Conservation (phyloP, 2,329 filamentous ascomycete species). For the Parascedosporium putredinis region DNA sequence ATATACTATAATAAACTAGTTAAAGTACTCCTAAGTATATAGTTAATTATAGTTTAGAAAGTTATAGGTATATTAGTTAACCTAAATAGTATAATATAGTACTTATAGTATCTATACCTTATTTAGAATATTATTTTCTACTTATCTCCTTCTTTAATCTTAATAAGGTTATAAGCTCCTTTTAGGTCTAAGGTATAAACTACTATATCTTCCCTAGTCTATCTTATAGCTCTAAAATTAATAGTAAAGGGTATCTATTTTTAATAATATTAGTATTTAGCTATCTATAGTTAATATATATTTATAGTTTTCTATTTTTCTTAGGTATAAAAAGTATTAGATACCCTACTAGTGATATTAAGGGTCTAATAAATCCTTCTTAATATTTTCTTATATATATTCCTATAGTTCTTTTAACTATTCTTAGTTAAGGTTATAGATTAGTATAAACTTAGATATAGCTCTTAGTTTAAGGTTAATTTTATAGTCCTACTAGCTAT, state of each 20-base stretch:
- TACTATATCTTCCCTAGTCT: slow-evolving; percentile 10
- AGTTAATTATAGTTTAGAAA: slow-evolving; percentile 12
- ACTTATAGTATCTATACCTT: slow-evolving; percentile 12
- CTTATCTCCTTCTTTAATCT: slow-evolving; percentile 8
- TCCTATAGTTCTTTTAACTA: not conserved
- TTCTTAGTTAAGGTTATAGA: not conserved
- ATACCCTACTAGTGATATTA: too few species aligned
- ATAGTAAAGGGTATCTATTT: slow-evolving; percentile 7
- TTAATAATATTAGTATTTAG: slow-evolving; percentile 8
- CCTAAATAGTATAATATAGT: slow-evolving; percentile 11
- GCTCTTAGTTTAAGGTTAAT: not conserved
- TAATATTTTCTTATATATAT: not conserved
- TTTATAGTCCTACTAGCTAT: not conserved
- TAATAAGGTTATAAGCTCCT: slow-evolving; percentile 7
- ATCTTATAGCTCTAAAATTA: slow-evolving; percentile 11
- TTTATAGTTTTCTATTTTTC: too few species aligned
- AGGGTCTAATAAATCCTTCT: not conserved
- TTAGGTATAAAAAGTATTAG: too few species aligned
- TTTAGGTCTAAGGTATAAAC: slow-evolving; percentile 10
- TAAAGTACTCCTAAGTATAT: slow-evolving; percentile 3
- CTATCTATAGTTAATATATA: slow-evolving; percentile 8
- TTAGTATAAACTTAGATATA: not conserved
- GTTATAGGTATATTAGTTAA: slow-evolving; percentile 11
- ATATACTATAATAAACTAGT: slow-evolving; percentile 12
- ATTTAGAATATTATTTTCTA: slow-evolving; percentile 11